Evolutionary conservation across 108 stramenopile species (phyloP).

Genomic region (Seminavis robusta): DNA sequence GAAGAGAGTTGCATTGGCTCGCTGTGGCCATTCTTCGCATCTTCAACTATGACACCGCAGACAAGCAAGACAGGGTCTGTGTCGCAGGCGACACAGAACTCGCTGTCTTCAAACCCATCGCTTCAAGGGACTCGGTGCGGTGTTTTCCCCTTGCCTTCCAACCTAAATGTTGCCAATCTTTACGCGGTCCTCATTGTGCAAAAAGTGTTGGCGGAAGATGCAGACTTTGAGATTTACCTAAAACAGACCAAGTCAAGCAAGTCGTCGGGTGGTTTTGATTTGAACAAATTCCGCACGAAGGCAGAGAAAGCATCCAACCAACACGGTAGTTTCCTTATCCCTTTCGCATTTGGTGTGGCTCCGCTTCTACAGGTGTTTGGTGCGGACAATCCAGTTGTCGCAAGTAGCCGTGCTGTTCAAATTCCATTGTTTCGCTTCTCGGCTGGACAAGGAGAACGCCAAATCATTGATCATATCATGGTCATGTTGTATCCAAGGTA

Average conservation of each 20-base stretch:
- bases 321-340: constrained; percentile 65
- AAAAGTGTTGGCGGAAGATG: constrained; percentile 66
- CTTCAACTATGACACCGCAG: constrained; percentile 6
- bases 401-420: constrained; percentile 78
- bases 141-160: constrained; percentile 77
- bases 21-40: constrained; percentile 60
- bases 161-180: constrained; percentile 68
- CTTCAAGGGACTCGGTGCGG: constrained; percentile 75
- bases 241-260: constrained; percentile 8
- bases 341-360: constrained; percentile 87
- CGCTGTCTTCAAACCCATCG: too few species aligned
- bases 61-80: neutral
- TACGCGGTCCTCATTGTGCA: constrained; percentile 79
- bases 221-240: constrained; percentile 50
- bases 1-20: constrained; percentile 49
- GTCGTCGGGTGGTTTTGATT: constrained; percentile 13
- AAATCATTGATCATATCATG: constrained; percentile 84
- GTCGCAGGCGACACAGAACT: neutral
- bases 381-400: constrained; percentile 54
- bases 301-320: constrained; percentile 55
- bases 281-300: constrained; percentile 54
- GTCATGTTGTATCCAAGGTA: constrained; percentile 81
- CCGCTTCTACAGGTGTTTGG: constrained; percentile 81
- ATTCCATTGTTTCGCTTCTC: constrained; percentile 79
- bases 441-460: constrained; percentile 60